Evolutionary conservation across 192 early-diverging fungal species (phyloP).

Genomic region (Coemansia sp.): DNA sequence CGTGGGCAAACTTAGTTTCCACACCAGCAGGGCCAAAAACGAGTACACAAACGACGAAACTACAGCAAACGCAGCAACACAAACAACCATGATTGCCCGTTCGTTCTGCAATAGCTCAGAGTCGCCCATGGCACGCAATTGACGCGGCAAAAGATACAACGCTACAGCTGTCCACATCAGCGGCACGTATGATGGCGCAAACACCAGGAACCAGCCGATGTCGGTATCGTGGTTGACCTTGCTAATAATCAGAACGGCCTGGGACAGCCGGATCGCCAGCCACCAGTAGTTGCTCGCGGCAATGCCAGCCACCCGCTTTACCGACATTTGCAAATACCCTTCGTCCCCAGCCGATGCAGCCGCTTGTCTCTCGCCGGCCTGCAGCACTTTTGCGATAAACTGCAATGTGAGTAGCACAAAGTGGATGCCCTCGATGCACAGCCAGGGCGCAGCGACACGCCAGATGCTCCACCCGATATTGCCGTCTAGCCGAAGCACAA

Average conservation of each 20-base stretch:
- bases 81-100: slow-evolving; percentile 34
- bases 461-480: slow-evolving; percentile 61
- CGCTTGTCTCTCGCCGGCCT: not conserved
- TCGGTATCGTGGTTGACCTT: slow-evolving; percentile 59
- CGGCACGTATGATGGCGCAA: slow-evolving; percentile 68
- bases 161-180: slow-evolving; percentile 59
- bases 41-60: slow-evolving; percentile 52
- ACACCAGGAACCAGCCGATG: slow-evolving; percentile 66
- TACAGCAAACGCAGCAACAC: slow-evolving; percentile 53
- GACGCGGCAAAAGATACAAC: slow-evolving; percentile 46
- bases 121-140: slow-evolving; percentile 49
- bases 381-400: slow-evolving; percentile 13
- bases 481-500: slow-evolving; percentile 73
- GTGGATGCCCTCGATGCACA: slow-evolving; percentile 73
- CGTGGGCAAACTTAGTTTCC: slow-evolving; percentile 49
- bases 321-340: not conserved
- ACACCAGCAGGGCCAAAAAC: slow-evolving; percentile 58
- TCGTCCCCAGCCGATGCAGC: not conserved
- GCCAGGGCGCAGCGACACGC: slow-evolving; percentile 79
- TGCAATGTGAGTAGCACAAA: slow-evolving; percentile 53
- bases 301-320: slow-evolving; percentile 26
- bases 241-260: slow-evolving; percentile 67
- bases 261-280: slow-evolving; percentile 63
- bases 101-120: slow-evolving; percentile 39
- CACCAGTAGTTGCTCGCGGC: slow-evolving; percentile 64